Evolutionary conservation across 441 rosid genomes (phyloP).

Genomic region (Gossypium aridum): DNA sequence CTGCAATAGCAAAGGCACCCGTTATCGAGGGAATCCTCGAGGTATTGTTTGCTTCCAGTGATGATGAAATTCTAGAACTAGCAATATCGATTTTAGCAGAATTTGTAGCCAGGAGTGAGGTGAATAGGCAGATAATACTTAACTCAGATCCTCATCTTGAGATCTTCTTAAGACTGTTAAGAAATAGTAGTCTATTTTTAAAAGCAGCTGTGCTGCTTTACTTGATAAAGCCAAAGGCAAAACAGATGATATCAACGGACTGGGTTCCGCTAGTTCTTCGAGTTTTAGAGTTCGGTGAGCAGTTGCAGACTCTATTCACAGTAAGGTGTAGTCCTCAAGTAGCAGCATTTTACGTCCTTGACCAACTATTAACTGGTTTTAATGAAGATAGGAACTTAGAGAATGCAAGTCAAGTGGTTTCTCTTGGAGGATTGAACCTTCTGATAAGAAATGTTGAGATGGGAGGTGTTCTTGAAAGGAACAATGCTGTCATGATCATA

Average conservation of each 20-base stretch:
- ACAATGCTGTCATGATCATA: constrained; percentile 30
- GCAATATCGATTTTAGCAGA: constrained; percentile 47
- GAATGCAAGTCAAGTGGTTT: constrained; percentile 46
- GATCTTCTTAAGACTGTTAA: constrained; percentile 40
- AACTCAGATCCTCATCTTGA: constrained; percentile 46
- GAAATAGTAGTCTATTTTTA: constrained; percentile 42
- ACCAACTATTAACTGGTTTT: constrained; percentile 52
- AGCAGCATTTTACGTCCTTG: constrained; percentile 54
- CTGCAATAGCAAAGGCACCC: constrained; percentile 29
- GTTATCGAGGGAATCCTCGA: constrained; percentile 46
- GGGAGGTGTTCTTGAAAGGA: constrained; percentile 33
- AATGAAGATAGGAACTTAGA: constrained; percentile 53
- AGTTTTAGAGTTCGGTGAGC: constrained; percentile 57
- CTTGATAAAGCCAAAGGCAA: constrained; percentile 49
- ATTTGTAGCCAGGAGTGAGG: constrained; percentile 26
- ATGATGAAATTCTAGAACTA: constrained; percentile 47
- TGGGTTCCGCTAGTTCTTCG: constrained; percentile 55
- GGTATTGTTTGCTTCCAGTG: constrained; percentile 40
- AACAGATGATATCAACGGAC: constrained; percentile 51
- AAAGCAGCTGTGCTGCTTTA: constrained; percentile 55
- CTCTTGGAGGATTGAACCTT: constrained; percentile 48
- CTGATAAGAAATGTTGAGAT: constrained; percentile 27
- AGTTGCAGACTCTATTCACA: constrained; percentile 43
- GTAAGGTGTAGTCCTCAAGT: constrained; percentile 41
- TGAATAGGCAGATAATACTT: constrained; percentile 30